phyloP scores from a whole-genome alignment of 192 early-diverging fungal genomes.

The Dissophora globulifera region DNA sequence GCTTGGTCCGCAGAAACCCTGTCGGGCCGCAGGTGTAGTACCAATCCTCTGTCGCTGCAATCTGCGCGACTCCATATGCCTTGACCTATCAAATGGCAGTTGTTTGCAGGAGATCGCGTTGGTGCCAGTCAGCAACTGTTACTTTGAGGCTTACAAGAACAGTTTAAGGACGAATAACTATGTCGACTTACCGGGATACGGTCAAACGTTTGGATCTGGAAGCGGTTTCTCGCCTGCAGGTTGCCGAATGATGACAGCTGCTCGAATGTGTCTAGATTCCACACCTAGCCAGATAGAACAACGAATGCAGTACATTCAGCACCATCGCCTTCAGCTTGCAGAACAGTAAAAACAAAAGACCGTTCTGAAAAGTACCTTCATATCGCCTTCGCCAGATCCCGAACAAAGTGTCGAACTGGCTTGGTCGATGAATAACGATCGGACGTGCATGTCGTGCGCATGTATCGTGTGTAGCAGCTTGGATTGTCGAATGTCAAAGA shows the following conservation, averaged over 20 bases:
- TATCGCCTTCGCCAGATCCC: conserved; percentile 75
- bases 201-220: conserved; percentile 59
- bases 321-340: too few species aligned
- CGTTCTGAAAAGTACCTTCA: conserved; percentile 59
- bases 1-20: conserved; percentile 58
- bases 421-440: conserved; percentile 71
- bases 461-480: conserved; percentile 71
- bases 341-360: background rate
- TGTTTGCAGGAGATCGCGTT: too few species aligned
- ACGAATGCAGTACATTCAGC: too few species aligned
- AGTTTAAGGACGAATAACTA: too few species aligned
- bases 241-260: conserved; percentile 54
- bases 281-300: too few species aligned
- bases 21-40: conserved; percentile 73
- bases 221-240: conserved; percentile 59
- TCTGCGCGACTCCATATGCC: conserved; percentile 74
- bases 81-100: too few species aligned
- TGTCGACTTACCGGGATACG: conserved; percentile 57
- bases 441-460: conserved; percentile 74
- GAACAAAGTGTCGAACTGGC: conserved; percentile 67
- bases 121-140: too few species aligned
- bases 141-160: too few species aligned
- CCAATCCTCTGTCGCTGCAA: conserved; percentile 59
- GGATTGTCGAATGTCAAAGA: conserved; percentile 79
- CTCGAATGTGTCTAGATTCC: conserved; percentile 63